Conservation (phyloP, 1,139 yeast genomes). For the Kodamaea derodonti region DNA sequence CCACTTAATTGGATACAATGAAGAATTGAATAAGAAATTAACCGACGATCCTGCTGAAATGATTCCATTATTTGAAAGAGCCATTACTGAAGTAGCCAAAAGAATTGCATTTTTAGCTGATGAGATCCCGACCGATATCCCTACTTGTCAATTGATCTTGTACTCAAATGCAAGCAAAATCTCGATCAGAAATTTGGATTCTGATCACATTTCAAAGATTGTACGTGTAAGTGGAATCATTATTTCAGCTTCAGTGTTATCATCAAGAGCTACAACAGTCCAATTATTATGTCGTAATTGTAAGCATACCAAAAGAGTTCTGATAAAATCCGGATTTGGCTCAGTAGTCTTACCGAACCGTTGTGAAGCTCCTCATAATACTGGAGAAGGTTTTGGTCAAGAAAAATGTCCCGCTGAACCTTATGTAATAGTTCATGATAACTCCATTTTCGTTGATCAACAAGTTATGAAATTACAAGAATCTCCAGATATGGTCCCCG, state of each 20-base stretch:
- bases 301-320: constrained; percentile 69
- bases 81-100: constrained; percentile 87
- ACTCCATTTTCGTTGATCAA: constrained; percentile 88
- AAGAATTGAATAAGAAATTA: constrained; percentile 79
- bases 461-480: constrained; percentile 93
- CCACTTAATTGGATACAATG: constrained; percentile 84
- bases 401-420: constrained; percentile 88
- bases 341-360: constrained; percentile 68
- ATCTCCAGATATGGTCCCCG: constrained; percentile 96
- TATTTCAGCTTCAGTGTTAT: constrained; percentile 84
- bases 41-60: constrained; percentile 86
- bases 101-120: constrained; percentile 65
- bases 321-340: constrained; percentile 76
- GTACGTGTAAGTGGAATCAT: constrained; percentile 91
- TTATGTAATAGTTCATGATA: constrained; percentile 88
- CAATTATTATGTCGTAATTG: constrained; percentile 88
- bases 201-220: constrained; percentile 84
- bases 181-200: constrained; percentile 74
- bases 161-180: constrained; percentile 70
- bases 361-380: constrained; percentile 63
- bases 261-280: constrained; percentile 82
- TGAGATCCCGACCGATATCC: constrained; percentile 57
- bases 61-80: constrained; percentile 84
- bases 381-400: constrained; percentile 42
- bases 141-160: constrained; percentile 79